phyloP scores from a whole-genome alignment of 2,329 filamentous ascomycete species.

The Hypoxylon sp. region DNA sequence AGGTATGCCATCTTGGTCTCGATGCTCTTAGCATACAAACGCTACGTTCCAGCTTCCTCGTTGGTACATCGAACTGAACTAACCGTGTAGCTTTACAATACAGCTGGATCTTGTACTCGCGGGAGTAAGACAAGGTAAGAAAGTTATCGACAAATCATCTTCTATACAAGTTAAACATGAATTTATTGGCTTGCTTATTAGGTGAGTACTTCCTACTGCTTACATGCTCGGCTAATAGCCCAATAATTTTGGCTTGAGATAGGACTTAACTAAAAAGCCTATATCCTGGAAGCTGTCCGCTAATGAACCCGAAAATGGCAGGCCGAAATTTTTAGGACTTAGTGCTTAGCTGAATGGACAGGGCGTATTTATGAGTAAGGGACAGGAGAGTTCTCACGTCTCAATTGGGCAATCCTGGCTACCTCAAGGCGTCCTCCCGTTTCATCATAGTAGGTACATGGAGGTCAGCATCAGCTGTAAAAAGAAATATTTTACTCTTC shows the following conservation, averaged over 20 bases:
- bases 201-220: too few relatives aligned
- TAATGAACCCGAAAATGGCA: too few relatives aligned
- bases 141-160: neutral
- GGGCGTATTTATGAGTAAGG: neutral
- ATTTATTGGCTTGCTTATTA: neutral
- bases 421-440: neutral
- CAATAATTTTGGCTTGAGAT: too few relatives aligned
- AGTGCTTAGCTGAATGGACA: neutral
- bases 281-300: too few relatives aligned
- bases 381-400: neutral
- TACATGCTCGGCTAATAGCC: too few relatives aligned
- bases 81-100: neutral
- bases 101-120: neutral
- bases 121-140: neutral
- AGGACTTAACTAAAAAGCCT: too few relatives aligned
- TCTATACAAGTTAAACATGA: neutral
- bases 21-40: constrained; percentile 12
- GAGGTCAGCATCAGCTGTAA: constrained; percentile 6
- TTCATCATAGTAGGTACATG: neutral
- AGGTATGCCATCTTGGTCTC: neutral
- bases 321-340: too few relatives aligned
- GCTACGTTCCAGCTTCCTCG: constrained; percentile 8
- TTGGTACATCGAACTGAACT: constrained; percentile 2
- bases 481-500: constrained; percentile 17
- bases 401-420: neutral